Evolutionary conservation across 345 rosid species (phyloP).

Genomic region (Ceriops zippeliana): DNA sequence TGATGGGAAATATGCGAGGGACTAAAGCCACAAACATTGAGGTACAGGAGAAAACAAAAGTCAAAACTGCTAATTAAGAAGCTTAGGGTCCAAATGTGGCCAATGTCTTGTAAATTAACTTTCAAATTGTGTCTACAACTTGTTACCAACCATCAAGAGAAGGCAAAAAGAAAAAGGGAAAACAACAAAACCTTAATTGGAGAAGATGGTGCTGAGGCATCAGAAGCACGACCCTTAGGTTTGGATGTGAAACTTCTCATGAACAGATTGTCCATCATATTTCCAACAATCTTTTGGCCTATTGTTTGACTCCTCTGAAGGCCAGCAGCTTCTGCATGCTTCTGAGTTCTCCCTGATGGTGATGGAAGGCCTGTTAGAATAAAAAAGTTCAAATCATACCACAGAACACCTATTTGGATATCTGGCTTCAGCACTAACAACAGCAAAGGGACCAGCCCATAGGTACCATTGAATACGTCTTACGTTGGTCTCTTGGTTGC

Average conservation of each 20-base stretch:
- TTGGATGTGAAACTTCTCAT: constrained; percentile 77
- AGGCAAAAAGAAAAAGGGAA: neutral
- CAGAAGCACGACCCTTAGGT: constrained; percentile 51
- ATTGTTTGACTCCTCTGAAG: constrained; percentile 71
- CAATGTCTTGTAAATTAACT: neutral
- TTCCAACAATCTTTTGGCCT: constrained; percentile 80
- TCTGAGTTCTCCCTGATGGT: constrained; percentile 71
- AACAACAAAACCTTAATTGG: constrained; percentile 59
- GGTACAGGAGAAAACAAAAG: too few species aligned
- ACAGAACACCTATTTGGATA: neutral
- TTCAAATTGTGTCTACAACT: neutral
- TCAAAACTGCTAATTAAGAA: too few species aligned
- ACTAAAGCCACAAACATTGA: too few species aligned
- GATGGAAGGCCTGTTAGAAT: constrained; percentile 63
- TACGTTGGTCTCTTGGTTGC: neutral
- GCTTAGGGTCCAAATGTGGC: too few species aligned
- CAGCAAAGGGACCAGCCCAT: neutral
- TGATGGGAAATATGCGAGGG: too few species aligned
- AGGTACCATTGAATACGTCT: neutral
- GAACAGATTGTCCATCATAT: constrained; percentile 84
- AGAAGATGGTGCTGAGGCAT: constrained; percentile 65
- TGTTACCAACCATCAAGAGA: neutral
- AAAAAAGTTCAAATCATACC: constrained; percentile 6
- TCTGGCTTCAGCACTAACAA: neutral
- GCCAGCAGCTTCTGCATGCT: constrained; percentile 47